A percentile compares a stretch with the other conserved stretches of the same genome.
Evolutionary conservation across 768 basidiomycete genomes (phyloP).

Genomic region (Tulasnella sp.): DNA sequence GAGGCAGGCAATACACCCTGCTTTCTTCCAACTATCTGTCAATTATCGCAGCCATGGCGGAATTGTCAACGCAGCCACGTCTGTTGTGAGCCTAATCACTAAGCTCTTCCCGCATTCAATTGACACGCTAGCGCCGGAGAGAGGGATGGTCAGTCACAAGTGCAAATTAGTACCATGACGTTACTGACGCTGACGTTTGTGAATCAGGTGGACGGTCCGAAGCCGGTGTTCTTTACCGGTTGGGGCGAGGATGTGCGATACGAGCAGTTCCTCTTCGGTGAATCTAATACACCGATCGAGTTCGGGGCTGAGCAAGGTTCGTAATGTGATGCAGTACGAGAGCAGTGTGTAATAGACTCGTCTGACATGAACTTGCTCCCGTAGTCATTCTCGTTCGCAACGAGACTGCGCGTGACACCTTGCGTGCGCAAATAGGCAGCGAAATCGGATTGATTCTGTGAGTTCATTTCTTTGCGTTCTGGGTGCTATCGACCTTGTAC

Average conservation of each 20-base stretch:
- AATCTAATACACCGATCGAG: not conserved
- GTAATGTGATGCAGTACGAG: not conserved
- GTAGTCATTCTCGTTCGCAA: slow-evolving; percentile 57
- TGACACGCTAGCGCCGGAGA: slow-evolving; percentile 45
- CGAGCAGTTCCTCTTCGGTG: not conserved
- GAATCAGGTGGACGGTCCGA: not conserved
- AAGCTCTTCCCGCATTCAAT: slow-evolving; percentile 54
- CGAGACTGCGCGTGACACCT: slow-evolving; percentile 36
- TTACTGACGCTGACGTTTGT: not conserved
- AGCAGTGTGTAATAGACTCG: slow-evolving; percentile 27
- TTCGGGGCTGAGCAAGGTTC: slow-evolving; percentile 12
- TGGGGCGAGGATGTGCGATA: not conserved
- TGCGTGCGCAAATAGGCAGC: slow-evolving; percentile 40
- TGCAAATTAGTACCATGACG: not conserved
- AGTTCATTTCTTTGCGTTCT: not conserved
- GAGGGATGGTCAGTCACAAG: slow-evolving; percentile 29
- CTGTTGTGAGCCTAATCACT: slow-evolving; percentile 48
- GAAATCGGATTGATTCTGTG: slow-evolving; percentile 37
- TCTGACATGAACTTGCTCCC: slow-evolving; percentile 46
- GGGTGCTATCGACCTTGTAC: slow-evolving; percentile 17
- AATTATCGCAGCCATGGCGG: slow-evolving; percentile 67
- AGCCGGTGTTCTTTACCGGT: not conserved
- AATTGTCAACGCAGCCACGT: slow-evolving; percentile 59
- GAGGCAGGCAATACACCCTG: slow-evolving; percentile 5
- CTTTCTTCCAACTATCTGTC: slow-evolving; percentile 42